Evolutionary conservation across 805 yeast genomes (phyloP), one percentile per base, ranked within the genome.

Genomic region (Sungouiella thailandica): DNA sequence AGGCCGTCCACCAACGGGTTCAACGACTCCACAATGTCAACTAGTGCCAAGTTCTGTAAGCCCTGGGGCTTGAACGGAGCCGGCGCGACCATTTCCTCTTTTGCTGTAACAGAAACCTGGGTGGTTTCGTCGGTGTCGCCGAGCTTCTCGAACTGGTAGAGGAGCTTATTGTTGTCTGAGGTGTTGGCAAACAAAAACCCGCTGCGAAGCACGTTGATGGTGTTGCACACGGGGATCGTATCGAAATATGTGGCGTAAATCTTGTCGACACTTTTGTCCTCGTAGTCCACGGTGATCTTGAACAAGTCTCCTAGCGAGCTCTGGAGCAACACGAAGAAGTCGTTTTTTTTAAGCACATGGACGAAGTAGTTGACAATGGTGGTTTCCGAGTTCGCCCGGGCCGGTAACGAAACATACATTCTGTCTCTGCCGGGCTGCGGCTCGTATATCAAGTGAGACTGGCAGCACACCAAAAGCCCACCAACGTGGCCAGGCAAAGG

Each of bases 141-240:
- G 28, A 88, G 60, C 31, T 73, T 73, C 41, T 82, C 86, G 48
- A 90, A 83, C 53, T 87, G 96, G 49, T 80, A 85, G n/a, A 84
- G 62, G 13, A 64, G 55, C 47, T 80, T 84, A 48, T 81, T 78
- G 18, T 81, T 78, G 36, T 64, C 55, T 37, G 80, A 80, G 7
- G 78, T 62, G 40, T 80, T 78, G 1, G 81, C 83, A 53, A 76
- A 84, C 23, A 90, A 47, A 43, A 78, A 83, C 0, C 97, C 98
- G 5, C 83, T 72, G 43, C 73, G 80, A 41, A 88, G 68, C 26
- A 90, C 75, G 25, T 70, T 62, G 9, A 90, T 46, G 4, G 70
- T 52, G 14, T 66, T 63, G 17, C 83, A 71, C 1, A 70, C 54
- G 2, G 88, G 83, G 23, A 85, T 68, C 0, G 95, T 71, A 50